Conservation (phyloP, 305 asterid species). For the Ilex paraguariensis region DNA sequence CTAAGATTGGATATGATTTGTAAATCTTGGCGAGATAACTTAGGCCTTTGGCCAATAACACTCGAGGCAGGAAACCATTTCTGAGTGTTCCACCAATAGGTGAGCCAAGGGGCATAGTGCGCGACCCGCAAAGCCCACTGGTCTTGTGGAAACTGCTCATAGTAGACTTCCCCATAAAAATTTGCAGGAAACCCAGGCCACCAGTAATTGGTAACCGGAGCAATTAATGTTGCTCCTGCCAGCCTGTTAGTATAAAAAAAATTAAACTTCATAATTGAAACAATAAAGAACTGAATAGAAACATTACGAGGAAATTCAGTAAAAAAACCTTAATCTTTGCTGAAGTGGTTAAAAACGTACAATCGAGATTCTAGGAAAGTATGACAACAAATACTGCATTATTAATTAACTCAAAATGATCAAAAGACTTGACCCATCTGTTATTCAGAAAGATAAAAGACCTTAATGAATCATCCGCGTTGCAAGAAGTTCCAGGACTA, state of each 20-base stretch:
- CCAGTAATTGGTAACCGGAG: conserved; percentile 1
- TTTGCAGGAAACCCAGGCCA: conserved; percentile 4
- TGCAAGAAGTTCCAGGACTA: too few species aligned
- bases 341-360: too few species aligned
- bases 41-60: background rate
- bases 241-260: background rate
- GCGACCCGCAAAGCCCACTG: background rate
- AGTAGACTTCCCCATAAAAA: background rate
- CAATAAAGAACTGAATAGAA: too few species aligned
- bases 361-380: too few species aligned
- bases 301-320: too few species aligned
- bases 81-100: conserved; percentile 5
- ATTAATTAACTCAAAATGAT: too few species aligned
- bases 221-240: background rate
- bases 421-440: too few species aligned
- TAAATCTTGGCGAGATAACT: background rate
- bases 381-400: too few species aligned
- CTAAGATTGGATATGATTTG: background rate
- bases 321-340: too few species aligned
- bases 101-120: background rate
- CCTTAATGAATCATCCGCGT: too few species aligned
- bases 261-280: too few species aligned
- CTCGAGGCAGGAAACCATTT: background rate
- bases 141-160: background rate
- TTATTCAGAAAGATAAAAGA: too few species aligned